Conservation (phyloP, 2,329 filamentous ascomycete species). For the Colletotrichum cereale region DNA sequence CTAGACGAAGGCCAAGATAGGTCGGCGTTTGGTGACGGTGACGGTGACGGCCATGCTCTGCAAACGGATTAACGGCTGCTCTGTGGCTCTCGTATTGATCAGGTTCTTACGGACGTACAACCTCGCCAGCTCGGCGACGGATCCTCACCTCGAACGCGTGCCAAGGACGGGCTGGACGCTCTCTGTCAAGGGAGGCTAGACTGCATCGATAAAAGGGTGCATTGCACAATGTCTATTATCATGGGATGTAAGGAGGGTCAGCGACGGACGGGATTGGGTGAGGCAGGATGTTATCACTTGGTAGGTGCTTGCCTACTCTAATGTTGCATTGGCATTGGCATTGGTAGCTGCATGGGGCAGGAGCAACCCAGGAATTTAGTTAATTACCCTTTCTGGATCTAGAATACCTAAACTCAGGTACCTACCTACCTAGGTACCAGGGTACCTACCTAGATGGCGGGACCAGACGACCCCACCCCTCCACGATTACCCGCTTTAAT, state of each 20-base stretch:
- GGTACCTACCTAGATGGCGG: background rate
- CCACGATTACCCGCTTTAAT: background rate
- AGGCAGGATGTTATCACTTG: background rate
- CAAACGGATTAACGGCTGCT: background rate
- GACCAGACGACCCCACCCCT: background rate
- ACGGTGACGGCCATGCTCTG: background rate
- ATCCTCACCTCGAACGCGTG: background rate
- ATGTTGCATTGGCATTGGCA: background rate
- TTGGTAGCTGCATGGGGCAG: background rate
- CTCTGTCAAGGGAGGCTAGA: background rate
- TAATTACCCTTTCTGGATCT: constrained; percentile 6
- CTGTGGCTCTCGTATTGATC: background rate
- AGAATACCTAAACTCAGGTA: background rate
- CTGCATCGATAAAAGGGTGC: background rate
- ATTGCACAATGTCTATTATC: background rate
- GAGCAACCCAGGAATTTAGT: background rate
- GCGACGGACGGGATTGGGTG: background rate
- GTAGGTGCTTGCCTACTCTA: no score
- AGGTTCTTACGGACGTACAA: constrained; percentile 1
- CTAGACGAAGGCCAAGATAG: background rate
- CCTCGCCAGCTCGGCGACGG: background rate
- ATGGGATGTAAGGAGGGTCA: background rate
- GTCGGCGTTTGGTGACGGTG: background rate
- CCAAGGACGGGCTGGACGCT: background rate
- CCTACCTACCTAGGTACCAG: background rate